Evolutionary conservation across 2,329 filamentous ascomycete genomes (phyloP), one percentile per base, ranked within the genome.

Genomic region (Gaeumannomyces tritici): DNA sequence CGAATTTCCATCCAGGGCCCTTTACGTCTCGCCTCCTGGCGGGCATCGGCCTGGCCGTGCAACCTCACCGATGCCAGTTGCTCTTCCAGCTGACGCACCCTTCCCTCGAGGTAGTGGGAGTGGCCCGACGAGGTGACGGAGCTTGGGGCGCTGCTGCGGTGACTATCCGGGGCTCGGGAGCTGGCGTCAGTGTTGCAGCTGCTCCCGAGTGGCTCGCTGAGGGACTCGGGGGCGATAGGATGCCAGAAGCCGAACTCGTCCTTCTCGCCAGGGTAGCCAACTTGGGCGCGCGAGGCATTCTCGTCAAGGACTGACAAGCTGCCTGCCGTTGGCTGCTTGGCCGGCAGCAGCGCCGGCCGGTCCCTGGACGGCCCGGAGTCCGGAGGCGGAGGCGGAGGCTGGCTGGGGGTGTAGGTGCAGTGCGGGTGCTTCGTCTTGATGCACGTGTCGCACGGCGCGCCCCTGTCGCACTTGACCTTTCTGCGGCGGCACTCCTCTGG

Each of bases 51-150:
- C 63, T 69, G 67, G 24, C 64, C 63, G 66, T 70, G 7, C 70
- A 80, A 67, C 64, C 77, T 29, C 28, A 33, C 57, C 26, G 28
- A 33, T 24, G 57, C 26, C 13, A 58, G 57, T 21, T 33, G 57
- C 28, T 58, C 21, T 21, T 58, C 57, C 21, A 58, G 57, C 57
- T 58, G 21, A 24, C 57, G 57, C 11, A 58, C 33, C 57, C 57
- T 58, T 15, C 26, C 57, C n/a, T 58, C 33, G 28, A 58, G 33
- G 13, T 35, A 35, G 33, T 35, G 57, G 9, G 57, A 58, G 29
- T 29, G 29, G 29, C 26, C 57, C 12, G 29, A 33, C 2, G 57
- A 29, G 29, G 29, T 33, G 18, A 58, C 28, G 11, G 57, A 29
- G 18, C 28, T 33, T 8, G 57, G 33, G 8, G 57, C 28, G 26